These are phyloP conservation scores for Aspergillus cavernicola DNA, from an alignment of 495 filamentous ascomycete species.

Conservation along the genomic window DNA sequence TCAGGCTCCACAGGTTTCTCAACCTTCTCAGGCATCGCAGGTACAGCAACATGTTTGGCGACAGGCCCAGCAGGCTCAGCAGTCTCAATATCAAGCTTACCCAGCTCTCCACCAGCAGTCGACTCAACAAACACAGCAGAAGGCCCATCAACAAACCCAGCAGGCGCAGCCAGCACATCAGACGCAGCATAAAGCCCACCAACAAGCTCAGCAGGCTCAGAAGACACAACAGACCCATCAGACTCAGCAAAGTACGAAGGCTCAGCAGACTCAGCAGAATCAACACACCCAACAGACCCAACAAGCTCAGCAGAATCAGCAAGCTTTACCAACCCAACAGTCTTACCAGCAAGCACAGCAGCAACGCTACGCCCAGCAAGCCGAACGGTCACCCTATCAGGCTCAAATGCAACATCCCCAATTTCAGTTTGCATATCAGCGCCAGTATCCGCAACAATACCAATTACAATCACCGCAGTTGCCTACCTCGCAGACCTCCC, in stretches of 20 bases:
- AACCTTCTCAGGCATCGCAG: not conserved
- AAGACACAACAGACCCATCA: slow-evolving; percentile 20
- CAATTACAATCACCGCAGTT: slow-evolving; percentile 21
- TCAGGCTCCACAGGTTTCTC: not conserved
- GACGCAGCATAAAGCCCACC: slow-evolving; percentile 3
- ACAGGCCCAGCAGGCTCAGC: not conserved
- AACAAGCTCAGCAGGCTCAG: slow-evolving; percentile 9
- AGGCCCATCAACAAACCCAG: not conserved
- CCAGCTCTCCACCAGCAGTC: not conserved
- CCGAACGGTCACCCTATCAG: slow-evolving; percentile 30
- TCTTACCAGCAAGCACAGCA: slow-evolving; percentile 24
- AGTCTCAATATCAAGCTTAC: not conserved
- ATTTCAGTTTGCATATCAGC: slow-evolving; percentile 24
- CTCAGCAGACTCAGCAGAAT: slow-evolving; percentile 3
- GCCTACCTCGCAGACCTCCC: slow-evolving; percentile 14
- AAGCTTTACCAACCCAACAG: slow-evolving; percentile 4
- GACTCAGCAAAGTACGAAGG: slow-evolving; percentile 3
- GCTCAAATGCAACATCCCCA: slow-evolving; percentile 26
- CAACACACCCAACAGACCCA: slow-evolving; percentile 11
- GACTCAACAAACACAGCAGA: not conserved
- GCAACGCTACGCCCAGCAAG: slow-evolving; percentile 27
- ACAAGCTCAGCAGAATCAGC: slow-evolving; percentile 7
- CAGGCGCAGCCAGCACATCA: slow-evolving; percentile 21
- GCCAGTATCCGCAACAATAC: slow-evolving; percentile 21
- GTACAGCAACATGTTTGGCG: not conserved